Conservation (phyloP, 2,329 filamentous ascomycete species). For the Phoma sp. region DNA sequence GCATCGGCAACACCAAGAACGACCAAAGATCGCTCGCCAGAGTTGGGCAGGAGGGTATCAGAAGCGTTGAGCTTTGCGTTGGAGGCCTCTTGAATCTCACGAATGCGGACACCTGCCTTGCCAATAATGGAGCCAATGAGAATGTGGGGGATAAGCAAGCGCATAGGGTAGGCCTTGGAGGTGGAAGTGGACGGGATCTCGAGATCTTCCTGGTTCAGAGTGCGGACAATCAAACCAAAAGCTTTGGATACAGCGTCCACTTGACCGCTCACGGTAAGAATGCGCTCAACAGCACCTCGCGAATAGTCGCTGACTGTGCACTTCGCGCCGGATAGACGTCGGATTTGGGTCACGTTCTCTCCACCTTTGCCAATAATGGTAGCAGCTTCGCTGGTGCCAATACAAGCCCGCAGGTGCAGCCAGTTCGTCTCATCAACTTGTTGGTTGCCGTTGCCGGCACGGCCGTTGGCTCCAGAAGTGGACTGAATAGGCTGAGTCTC, state of each 20-base stretch:
- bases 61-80: conserved; percentile 96
- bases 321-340: conserved; percentile 92
- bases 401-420: conserved; percentile 97
- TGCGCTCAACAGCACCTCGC: conserved; percentile 94
- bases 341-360: conserved; percentile 97
- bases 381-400: conserved; percentile 95
- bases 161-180: conserved; percentile 96
- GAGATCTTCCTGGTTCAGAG: conserved; percentile 94
- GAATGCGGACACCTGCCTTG: conserved; percentile 93
- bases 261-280: conserved; percentile 93
- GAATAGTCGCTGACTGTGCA: conserved; percentile 99
- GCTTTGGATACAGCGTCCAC: conserved; percentile 98
- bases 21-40: conserved; percentile 95
- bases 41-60: conserved; percentile 90
- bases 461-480: conserved; percentile 61
- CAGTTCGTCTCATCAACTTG: conserved; percentile 89
- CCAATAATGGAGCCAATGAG: conserved; percentile 98
- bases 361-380: conserved; percentile 98
- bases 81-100: conserved; percentile 97
- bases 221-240: conserved; percentile 97
- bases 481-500: conserved; percentile 67
- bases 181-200: conserved; percentile 86
- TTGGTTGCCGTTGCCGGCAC: conserved; percentile 54
- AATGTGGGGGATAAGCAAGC: conserved; percentile 93
- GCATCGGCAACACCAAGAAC: conserved; percentile 98